Evolutionary conservation across 1,284 basidiomycete species (phyloP), one percentile per base, ranked within the genome.

Genomic region (Veloboletus limbatus): DNA sequence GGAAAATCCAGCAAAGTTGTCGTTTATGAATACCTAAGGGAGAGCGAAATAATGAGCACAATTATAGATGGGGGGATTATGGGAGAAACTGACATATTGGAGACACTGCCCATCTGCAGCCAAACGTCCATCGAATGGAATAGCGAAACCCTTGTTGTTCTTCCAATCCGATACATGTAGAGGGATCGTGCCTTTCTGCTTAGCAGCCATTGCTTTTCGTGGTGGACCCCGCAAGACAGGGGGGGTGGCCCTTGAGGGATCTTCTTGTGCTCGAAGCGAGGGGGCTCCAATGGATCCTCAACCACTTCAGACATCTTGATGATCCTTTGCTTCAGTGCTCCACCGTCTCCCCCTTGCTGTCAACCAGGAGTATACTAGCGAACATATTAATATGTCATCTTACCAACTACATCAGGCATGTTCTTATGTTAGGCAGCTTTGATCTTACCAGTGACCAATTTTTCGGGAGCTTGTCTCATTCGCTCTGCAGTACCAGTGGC

Each of bases 101-200:
- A 99, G 75, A 44, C 96, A 95, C 57, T 97, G 83, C 13, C 96
- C 97, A 68, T 99, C 96, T 10, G 97, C 96, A 17, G 97, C 97
- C 39, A 99, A 76, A 58, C 97, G 92, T 73, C 99, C 99, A 69
- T 99, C 97, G 20, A 99, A 78, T 22, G 97, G 95, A 58, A 99
- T 98, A 6, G 96, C 99, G 71, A 96, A 99, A 78, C 97, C 97
- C 71, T 98, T 98, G 83, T 99, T 98, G 76, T 99, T 99, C 77
- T 99, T 99, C 97, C 97, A 99, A 72, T 99, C 99, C 25, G 94
- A 97, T 54, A 99, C 97, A 69, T 94, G 97, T 14, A 97, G 97
- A 4, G 97, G 97, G 46, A 99, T 98, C 94, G 97, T 97, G 97
- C 97, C 96, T 70, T 98, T 98, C 71, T 98, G 96, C 65, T 99